Conservation (phyloP, 108 stramenopile genomes). For the Fistulifera pelliculosa region DNA sequence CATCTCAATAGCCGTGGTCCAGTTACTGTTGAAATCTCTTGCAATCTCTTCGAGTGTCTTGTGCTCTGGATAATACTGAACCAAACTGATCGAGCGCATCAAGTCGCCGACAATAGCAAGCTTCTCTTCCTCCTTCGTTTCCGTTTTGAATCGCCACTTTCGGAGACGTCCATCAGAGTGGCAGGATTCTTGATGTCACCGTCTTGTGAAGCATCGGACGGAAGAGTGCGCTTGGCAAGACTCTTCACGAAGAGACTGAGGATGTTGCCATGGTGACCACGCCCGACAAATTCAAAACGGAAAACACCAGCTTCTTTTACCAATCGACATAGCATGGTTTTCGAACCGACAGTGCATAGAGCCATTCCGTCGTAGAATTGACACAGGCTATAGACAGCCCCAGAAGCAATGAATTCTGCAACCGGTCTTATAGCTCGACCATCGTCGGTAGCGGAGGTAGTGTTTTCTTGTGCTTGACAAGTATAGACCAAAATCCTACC, state of each 20-base stretch:
- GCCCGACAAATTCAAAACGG: slow-evolving; percentile 36
- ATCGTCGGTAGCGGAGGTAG: slow-evolving; percentile 15
- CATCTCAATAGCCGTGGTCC: slow-evolving; percentile 92
- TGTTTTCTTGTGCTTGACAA: slow-evolving; percentile 28
- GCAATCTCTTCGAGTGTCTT: slow-evolving; percentile 85
- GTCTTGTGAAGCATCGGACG: neutral
- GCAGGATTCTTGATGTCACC: slow-evolving; percentile 12
- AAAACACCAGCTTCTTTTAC: slow-evolving; percentile 25
- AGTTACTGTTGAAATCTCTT: slow-evolving; percentile 90
- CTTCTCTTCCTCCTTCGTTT: slow-evolving; percentile 32
- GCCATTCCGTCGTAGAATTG: slow-evolving; percentile 67
- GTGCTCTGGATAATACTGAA: slow-evolving; percentile 79
- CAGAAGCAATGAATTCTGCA: slow-evolving; percentile 57
- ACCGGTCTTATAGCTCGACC: slow-evolving; percentile 39
- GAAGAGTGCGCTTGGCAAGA: slow-evolving; percentile 27
- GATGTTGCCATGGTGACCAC: slow-evolving; percentile 93
- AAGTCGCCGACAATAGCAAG: slow-evolving; percentile 95
- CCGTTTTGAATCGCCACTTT: slow-evolving; percentile 3
- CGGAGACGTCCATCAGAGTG: slow-evolving; percentile 1
- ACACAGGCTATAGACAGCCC: slow-evolving; percentile 71
- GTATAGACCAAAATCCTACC: slow-evolving; percentile 89
- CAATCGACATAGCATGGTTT: slow-evolving; percentile 57
- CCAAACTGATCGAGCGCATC: slow-evolving; percentile 89
- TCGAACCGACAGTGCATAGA: slow-evolving; percentile 69
- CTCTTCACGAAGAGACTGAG: slow-evolving; percentile 83